Evolutionary conservation across 192 early-diverging fungal genomes (phyloP).

Genomic region (Rhizophagus prolifer): DNA sequence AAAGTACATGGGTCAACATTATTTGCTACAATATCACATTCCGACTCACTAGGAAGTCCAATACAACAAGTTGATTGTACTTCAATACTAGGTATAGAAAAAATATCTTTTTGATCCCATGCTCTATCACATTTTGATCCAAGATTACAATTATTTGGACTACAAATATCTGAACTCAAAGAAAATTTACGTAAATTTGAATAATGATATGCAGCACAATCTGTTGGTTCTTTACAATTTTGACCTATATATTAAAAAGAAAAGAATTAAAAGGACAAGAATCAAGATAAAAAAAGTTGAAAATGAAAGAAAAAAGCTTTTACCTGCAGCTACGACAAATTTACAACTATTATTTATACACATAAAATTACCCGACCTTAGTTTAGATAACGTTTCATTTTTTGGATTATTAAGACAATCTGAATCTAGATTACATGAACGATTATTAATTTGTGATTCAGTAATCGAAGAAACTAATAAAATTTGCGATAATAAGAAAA

Average conservation of each 20-base stretch:
- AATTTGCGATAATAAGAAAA: background rate
- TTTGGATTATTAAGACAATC: background rate
- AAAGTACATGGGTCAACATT: constrained; percentile 53
- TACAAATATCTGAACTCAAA: constrained; percentile 41
- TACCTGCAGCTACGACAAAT: constrained; percentile 61
- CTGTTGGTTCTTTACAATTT: constrained; percentile 45
- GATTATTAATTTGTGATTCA: background rate
- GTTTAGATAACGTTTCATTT: background rate
- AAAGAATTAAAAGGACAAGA: constrained; percentile 8
- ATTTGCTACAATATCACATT: constrained; percentile 48
- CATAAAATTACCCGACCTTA: background rate
- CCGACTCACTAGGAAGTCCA: constrained; percentile 40
- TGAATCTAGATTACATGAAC: background rate
- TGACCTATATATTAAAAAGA: constrained; percentile 34
- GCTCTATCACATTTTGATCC: constrained; percentile 62
- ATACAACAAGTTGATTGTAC: constrained; percentile 51
- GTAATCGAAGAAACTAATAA: background rate
- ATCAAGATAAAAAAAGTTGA: too few species aligned
- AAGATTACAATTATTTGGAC: constrained; percentile 55
- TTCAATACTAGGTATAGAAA: constrained; percentile 36
- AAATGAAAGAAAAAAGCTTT: background rate
- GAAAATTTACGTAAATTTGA: constrained; percentile 35
- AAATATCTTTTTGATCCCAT: constrained; percentile 54
- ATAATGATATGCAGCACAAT: constrained; percentile 57
- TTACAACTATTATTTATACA: constrained; percentile 40